Evolutionary conservation across 345 rosid species (phyloP), one percentile per base, ranked within the genome.

Genomic region (Sisymbrium irio): DNA sequence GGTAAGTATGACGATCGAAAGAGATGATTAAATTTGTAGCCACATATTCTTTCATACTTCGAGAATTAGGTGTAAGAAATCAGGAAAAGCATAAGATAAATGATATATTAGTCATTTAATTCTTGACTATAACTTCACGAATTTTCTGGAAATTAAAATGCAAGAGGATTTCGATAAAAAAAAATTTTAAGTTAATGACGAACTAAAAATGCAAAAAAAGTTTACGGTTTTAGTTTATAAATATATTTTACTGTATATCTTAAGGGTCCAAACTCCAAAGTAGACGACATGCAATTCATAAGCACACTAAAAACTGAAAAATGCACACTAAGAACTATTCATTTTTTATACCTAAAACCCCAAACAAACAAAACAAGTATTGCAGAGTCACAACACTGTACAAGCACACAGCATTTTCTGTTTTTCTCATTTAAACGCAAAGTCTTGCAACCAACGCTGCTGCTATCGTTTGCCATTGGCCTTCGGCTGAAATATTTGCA

Each of bases 401-500:
- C 74, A 67, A 41, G 49, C 72, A 63, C 67, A 53, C 69, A 64
- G 4, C 64, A 56, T 20, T 12, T 15, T 62, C 54, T 51, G 25
- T n/a, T 32, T 41, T 40, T 54, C 55, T 62, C 62, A 10, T 60
- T 42, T 60, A 65, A 18, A 65, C 27, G 9, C 37, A 13, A 58
- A 37, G 54, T 28, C 73, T 18, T 47, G 61, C 40, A 33, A 63
- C 36, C 65, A 46, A 46, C 2, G 42, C 33, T 45, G 53, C 17
- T 65, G 50, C 68, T 27, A 65, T 15, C 39, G 45, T 82, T 81
- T 85, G 75, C 28, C 72, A 50, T 83, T 78, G 47, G 83, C 69
- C 79, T 91, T 88, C 72, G 84, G 86, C 77, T 91, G 97, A 80
- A 94, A 80, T 64, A 86, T 74, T 77, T 91, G 98, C 73, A 88